Evolutionary conservation across 345 rosid species (phyloP).

Genomic region (Aquilaria yunnanensis): DNA sequence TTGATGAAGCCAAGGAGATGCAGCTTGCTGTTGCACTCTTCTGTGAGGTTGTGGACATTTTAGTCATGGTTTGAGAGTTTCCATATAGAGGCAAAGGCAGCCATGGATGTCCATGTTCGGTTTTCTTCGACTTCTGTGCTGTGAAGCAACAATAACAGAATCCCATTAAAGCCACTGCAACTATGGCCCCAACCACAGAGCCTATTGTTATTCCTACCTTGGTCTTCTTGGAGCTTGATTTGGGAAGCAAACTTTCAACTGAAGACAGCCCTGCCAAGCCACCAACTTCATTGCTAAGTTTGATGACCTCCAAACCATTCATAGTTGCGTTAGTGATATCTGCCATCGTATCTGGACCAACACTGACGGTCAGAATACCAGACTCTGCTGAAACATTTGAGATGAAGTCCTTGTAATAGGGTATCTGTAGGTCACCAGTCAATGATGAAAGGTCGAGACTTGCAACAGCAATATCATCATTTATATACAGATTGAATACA

Average conservation of each 20-base stretch:
- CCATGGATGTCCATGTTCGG: conserved; percentile 78
- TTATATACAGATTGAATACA: conserved; percentile 76
- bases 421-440: conserved; percentile 43
- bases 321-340: conserved; percentile 58
- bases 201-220: conserved; percentile 40
- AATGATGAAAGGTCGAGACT: conserved; percentile 72
- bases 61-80: conserved; percentile 78
- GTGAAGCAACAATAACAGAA: conserved; percentile 55
- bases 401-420: conserved; percentile 75
- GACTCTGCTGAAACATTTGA: conserved; percentile 58
- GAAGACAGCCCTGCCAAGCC: conserved; percentile 70
- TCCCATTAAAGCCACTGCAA: conserved; percentile 35
- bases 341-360: conserved; percentile 72
- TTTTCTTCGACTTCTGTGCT: conserved; percentile 43
- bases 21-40: conserved; percentile 88
- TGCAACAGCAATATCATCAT: conserved; percentile 56
- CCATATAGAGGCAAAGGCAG: conserved; percentile 89
- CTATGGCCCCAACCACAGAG: conserved; percentile 40
- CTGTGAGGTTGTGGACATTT: conserved; percentile 75
- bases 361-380: conserved; percentile 57
- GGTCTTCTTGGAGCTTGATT: conserved; percentile 33
- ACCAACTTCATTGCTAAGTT: conserved; percentile 67
- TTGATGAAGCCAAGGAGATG: conserved; percentile 71
- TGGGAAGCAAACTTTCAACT: conserved; percentile 50
- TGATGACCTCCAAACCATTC: conserved; percentile 91